Percentiles rank a stretch among this genome's conserved stretches.
Evolutionary conservation across 2,329 filamentous ascomycete species (phyloP).

Genomic region (Botryotinia globosa): DNA sequence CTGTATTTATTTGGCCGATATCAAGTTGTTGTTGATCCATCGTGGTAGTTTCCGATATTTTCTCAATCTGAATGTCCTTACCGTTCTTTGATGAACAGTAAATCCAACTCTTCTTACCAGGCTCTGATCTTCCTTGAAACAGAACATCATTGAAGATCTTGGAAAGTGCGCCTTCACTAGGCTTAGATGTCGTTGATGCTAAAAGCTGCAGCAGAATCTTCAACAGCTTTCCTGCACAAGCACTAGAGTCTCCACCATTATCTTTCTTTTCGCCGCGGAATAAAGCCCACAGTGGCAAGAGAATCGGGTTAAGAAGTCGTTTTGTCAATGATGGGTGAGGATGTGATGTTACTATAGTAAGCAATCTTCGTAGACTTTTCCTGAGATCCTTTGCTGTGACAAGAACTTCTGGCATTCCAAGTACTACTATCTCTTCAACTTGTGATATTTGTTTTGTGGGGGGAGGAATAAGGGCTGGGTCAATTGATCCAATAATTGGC

Average conservation of each 20-base stretch:
- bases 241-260: background rate
- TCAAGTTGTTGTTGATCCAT: slow-evolving; percentile 13
- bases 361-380: slow-evolving; percentile 53
- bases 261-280: slow-evolving; percentile 45
- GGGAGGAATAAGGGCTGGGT: slow-evolving; percentile 38
- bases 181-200: slow-evolving; percentile 41
- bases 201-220: slow-evolving; percentile 57
- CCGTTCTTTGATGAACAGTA: slow-evolving; percentile 48
- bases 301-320: slow-evolving; percentile 56
- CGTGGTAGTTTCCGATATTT: slow-evolving; percentile 21
- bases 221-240: slow-evolving; percentile 43
- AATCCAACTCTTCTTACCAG: slow-evolving; percentile 47
- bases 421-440: slow-evolving; percentile 23
- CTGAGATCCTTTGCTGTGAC: slow-evolving; percentile 49
- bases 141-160: slow-evolving; percentile 54
- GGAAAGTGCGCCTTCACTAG: slow-evolving; percentile 44
- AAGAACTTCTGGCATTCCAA: slow-evolving; percentile 28
- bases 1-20: slow-evolving; percentile 40
- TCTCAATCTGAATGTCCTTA: slow-evolving; percentile 50
- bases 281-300: slow-evolving; percentile 59
- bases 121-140: slow-evolving; percentile 48
- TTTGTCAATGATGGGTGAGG: slow-evolving; percentile 64
- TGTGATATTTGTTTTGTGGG: background rate
- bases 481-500: slow-evolving; percentile 54
- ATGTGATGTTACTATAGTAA: slow-evolving; percentile 57